These are phyloP conservation scores for Aegle marmelos DNA, from an alignment of 345 rosid genomes.

Conservation along the genomic window DNA sequence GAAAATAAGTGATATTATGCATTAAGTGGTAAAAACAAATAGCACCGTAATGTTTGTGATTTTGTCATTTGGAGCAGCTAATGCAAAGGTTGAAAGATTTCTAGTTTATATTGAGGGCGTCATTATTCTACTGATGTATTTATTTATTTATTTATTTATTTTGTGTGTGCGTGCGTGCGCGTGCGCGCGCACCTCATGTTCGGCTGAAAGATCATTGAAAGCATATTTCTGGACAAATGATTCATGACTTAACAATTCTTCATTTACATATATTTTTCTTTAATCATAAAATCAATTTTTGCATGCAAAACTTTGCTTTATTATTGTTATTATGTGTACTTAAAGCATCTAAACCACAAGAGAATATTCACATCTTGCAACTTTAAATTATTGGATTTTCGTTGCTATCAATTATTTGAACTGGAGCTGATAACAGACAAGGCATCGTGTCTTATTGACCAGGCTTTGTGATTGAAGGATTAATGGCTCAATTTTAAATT, in stretches of 20 bases:
- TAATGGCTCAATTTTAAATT: too few relatives aligned
- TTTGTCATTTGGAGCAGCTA: neutral
- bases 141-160: neutral
- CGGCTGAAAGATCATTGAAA: neutral
- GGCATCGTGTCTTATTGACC: neutral
- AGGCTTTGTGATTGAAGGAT: neutral
- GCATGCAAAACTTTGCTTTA: neutral
- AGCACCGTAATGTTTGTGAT: neutral
- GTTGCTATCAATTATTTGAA: neutral
- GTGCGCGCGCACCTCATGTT: too few relatives aligned
- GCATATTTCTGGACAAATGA: too few relatives aligned
- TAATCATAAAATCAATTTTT: neutral
- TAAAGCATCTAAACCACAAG: neutral
- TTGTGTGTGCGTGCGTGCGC: neutral
- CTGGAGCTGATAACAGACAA: neutral
- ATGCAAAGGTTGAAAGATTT: neutral
- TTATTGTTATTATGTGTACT: neutral
- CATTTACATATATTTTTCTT: neutral
- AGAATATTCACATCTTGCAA: neutral
- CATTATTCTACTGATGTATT: neutral
- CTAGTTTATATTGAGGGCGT: neutral
- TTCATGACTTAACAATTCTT: neutral
- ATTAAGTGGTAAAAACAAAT: too few relatives aligned
- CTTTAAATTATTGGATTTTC: neutral
- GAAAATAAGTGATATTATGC: too few relatives aligned